Evolutionary conservation across 2,329 filamentous ascomycete species (phyloP), one percentile per base, ranked within the genome.

Genomic region (Mariannaea sp.): DNA sequence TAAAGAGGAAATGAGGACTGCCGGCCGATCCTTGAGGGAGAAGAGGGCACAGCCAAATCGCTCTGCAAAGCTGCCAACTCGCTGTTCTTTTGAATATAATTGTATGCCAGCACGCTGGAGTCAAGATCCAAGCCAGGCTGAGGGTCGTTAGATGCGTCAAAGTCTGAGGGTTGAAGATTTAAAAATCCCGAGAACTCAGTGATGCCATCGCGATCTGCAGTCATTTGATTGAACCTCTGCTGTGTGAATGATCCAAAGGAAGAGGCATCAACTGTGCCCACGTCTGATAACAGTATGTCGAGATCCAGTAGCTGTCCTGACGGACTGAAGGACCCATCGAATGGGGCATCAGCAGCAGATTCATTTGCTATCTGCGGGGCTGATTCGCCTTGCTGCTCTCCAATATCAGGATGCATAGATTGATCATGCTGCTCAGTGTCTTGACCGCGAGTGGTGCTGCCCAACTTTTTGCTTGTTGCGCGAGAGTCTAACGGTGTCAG

Each of bases 1-100:
- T 56, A 56, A n/a, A 58, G 24, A 3, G 35, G 27, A 10, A 58
- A 56, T 5, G 20, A 7, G 8, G 39, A 16, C 7, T 41, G 41
- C 29, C 35, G 16, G 35, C 24, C n/a, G 33, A 38, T 33, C 9
- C 44, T 4, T 9, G 3, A 0, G 17, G 14, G n/a, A 19, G 27
- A 16, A 19, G 27, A 38, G 3, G 24, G 17, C 5, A 42, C 10
- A 7, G 13, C 22, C 4, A 39, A 14, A 19, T 54, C 24, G 5
- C 38, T 19, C 1, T 16, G 38, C 3, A 27, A 12, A 27, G 24
- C 29, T 43, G 22, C 40, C 2, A 32, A 22, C n/a, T 41, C 32
- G 10, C 26, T 36, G 3, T 14, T 12, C 10, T 7, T 27, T 17
- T 16, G 20, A 14, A 3, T 6, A 33, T 14, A 16, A 13, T 14